A percentile compares a stretch with the other conserved stretches of the same genome.
These are phyloP conservation scores for Eucalyptus curtisii DNA, from an alignment of 345 rosid genomes.

Conservation along the genomic window DNA sequence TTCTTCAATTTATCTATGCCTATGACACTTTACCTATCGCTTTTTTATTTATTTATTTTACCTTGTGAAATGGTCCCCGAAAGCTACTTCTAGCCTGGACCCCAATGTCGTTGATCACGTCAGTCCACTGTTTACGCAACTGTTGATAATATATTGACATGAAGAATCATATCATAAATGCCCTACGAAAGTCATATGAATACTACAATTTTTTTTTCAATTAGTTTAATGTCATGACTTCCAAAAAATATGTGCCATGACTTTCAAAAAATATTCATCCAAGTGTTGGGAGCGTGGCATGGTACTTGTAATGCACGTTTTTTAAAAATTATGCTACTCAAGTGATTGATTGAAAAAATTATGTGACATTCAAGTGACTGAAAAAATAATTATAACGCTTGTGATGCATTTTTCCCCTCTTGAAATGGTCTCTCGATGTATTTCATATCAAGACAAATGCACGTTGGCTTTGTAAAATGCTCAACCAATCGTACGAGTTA, in stretches of 20 bases:
- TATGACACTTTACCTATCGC: no score
- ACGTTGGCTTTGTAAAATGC: neutral
- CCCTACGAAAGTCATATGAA: neutral
- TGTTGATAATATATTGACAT: neutral
- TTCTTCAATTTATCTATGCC: no score
- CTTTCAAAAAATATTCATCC: no score
- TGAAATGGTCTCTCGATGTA: fast-evolving
- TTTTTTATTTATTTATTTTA: no score
- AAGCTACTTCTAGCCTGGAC: no score
- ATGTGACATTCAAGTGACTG: fast-evolving
- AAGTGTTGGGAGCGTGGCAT: no score
- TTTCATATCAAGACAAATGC: neutral
- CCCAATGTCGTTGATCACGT: neutral
- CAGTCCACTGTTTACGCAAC: neutral
- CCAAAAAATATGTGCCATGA: neutral
- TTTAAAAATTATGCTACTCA: no score
- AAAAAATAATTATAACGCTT: fast-evolving
- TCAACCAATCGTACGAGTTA: neutral
- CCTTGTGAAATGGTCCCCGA: no score
- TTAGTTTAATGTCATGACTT: neutral
- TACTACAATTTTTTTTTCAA: neutral
- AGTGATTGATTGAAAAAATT: fast-evolving
- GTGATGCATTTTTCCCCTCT: neutral
- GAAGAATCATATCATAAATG: neutral
- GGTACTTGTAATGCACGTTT: fast-evolving